Conservation (phyloP, 208 protist genomes). For the Wallacemonas sp. region DNA sequence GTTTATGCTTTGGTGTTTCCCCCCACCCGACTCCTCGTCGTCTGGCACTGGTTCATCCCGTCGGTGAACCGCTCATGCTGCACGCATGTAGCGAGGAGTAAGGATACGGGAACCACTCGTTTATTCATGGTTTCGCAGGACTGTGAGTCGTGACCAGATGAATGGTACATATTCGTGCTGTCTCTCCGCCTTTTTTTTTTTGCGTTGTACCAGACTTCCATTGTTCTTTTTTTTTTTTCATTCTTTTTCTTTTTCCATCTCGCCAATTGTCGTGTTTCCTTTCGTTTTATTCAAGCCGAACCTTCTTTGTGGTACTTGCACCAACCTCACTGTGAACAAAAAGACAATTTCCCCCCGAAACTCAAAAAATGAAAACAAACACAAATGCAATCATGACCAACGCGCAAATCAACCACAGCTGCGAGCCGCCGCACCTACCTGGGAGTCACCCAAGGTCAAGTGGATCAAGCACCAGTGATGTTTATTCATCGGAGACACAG, state of each 20-base stretch:
- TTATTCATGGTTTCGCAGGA: too few species aligned
- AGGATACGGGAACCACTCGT: too few species aligned
- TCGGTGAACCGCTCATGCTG: neutral
- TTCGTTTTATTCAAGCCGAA: neutral
- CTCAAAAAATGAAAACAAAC: neutral
- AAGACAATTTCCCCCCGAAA: neutral
- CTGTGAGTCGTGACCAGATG: too few species aligned
- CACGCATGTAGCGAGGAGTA: neutral
- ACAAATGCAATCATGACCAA: neutral
- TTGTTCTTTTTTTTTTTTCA: conserved; percentile 10
- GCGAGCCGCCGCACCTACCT: too few species aligned
- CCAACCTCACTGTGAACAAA: neutral
- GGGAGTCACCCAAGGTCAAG: too few species aligned
- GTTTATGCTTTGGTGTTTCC: too few species aligned
- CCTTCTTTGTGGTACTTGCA: neutral
- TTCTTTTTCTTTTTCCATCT: conserved; percentile 10
- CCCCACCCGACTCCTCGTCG: too few species aligned
- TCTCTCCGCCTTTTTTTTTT: conserved; percentile 1
- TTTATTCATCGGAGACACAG: too few species aligned
- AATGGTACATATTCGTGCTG: neutral
- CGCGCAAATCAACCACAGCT: neutral
- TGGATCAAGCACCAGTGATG: too few species aligned
- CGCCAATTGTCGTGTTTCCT: neutral
- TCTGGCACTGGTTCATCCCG: too few species aligned
- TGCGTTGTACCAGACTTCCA: conserved; percentile 2